Conservation (phyloP, 2,329 filamentous ascomycete species). For the Neofusicoccum ribis region DNA sequence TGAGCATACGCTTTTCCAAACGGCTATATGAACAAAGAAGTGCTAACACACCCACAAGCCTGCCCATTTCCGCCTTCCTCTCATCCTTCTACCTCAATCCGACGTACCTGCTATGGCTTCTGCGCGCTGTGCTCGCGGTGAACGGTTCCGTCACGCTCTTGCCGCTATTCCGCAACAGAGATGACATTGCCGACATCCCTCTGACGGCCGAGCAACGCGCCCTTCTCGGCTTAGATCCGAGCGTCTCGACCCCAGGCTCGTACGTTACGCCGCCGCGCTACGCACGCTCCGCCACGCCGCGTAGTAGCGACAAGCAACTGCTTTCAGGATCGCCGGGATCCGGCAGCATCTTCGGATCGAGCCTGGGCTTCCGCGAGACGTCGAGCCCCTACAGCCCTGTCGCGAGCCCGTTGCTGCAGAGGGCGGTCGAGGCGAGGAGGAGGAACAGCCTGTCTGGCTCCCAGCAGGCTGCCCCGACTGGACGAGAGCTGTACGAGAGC, state of each 20-base stretch:
- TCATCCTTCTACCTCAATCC: conserved; percentile 40
- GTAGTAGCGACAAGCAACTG: conserved; percentile 38
- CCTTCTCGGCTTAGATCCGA: conserved; percentile 77
- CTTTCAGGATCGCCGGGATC: conserved; percentile 47
- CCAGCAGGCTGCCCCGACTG: background rate
- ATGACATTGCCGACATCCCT: conserved; percentile 84
- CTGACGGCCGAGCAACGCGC: conserved; percentile 86
- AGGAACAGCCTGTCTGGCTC: conserved; percentile 34
- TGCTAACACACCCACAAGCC: conserved; percentile 32
- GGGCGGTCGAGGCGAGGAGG: conserved; percentile 60
- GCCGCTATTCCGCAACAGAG: conserved; percentile 70
- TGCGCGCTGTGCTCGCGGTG: conserved; percentile 55
- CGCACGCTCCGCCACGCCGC: conserved; percentile 70
- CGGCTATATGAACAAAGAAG: background rate
- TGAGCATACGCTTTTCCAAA: background rate
- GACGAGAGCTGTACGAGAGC: conserved; percentile 44
- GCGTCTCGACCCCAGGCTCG: conserved; percentile 57
- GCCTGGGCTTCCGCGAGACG: conserved; percentile 27
- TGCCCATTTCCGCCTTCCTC: conserved; percentile 37
- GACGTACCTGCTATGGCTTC: conserved; percentile 42
- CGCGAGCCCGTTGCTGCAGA: conserved; percentile 61
- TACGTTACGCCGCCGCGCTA: conserved; percentile 89
- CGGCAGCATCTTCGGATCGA: conserved; percentile 33
- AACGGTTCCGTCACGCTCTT: conserved; percentile 72
- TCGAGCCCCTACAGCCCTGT: conserved; percentile 27